phyloP scores from a whole-genome alignment of 106 monocot species.

The Platanthera guangdongensis region DNA sequence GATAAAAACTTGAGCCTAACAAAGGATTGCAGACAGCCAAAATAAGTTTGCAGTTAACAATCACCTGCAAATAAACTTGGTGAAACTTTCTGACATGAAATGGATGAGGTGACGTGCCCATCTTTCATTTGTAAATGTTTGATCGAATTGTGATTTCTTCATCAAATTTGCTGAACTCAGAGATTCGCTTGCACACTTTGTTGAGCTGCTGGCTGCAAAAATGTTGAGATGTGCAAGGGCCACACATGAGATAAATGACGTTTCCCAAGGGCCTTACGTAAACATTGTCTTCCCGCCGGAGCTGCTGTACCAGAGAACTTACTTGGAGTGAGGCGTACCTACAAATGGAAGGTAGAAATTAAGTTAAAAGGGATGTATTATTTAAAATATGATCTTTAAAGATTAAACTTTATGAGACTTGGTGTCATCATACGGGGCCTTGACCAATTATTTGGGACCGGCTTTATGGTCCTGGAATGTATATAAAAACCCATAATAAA shows the following conservation, averaged over 20 bases:
- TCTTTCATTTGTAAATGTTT: slow-evolving; percentile 1
- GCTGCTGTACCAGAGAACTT: slow-evolving; percentile 58
- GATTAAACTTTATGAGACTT: no score
- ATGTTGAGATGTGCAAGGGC: slow-evolving; percentile 65
- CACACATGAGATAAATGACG: slow-evolving; percentile 94
- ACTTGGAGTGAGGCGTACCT: slow-evolving; percentile 80
- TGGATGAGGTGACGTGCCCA: neutral
- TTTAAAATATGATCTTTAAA: neutral
- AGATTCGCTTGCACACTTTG: slow-evolving; percentile 57
- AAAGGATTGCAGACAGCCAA: no score
- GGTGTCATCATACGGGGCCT: no score
- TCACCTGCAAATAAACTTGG: no score
- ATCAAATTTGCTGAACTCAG: slow-evolving; percentile 22
- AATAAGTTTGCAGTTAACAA: no score
- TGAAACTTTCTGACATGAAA: no score
- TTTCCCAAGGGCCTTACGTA: slow-evolving; percentile 85
- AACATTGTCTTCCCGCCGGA: slow-evolving; percentile 74
- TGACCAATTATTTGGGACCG: no score
- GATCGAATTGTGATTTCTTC: slow-evolving; percentile 12
- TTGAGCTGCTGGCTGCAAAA: slow-evolving; percentile 55
- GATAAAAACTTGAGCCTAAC: no score
- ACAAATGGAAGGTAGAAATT: neutral
- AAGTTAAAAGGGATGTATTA: neutral
- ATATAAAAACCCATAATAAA: no score
- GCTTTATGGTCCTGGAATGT: no score